Conservation (phyloP, 2,329 filamentous ascomycete genomes). For the Pseudogymnoascus sp. region DNA sequence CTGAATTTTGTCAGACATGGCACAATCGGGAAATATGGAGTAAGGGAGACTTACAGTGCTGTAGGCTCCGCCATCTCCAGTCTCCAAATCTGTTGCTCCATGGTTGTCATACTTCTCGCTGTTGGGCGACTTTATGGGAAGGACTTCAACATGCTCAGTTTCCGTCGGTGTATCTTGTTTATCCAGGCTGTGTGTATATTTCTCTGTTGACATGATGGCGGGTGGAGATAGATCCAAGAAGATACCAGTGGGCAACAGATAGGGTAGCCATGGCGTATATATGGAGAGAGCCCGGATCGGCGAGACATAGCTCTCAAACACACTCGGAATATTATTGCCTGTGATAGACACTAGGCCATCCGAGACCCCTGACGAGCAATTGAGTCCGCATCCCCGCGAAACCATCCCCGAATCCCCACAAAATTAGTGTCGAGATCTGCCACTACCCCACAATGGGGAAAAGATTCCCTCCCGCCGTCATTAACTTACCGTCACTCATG, state of each 20-base stretch:
- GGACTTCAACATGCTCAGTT: neutral
- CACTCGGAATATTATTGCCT: neutral
- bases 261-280: neutral
- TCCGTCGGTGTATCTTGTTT: neutral
- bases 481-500: neutral
- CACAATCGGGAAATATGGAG: neutral
- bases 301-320: neutral
- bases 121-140: neutral
- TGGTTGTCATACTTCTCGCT: neutral
- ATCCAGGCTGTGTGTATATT: neutral
- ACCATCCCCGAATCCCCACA: neutral
- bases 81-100: neutral
- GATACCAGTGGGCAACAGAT: neutral
- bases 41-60: neutral
- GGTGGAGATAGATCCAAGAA: neutral
- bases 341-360: neutral
- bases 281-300: neutral
- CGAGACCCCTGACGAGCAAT: neutral
- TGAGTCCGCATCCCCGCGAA: neutral
- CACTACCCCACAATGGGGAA: conserved; percentile 1
- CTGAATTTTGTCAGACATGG: neutral
- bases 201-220: neutral
- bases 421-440: neutral
- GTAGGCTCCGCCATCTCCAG: neutral
- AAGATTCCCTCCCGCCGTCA: neutral